phyloP scores from a whole-genome alignment of 805 yeast species.

The Pichia ethanolica region DNA sequence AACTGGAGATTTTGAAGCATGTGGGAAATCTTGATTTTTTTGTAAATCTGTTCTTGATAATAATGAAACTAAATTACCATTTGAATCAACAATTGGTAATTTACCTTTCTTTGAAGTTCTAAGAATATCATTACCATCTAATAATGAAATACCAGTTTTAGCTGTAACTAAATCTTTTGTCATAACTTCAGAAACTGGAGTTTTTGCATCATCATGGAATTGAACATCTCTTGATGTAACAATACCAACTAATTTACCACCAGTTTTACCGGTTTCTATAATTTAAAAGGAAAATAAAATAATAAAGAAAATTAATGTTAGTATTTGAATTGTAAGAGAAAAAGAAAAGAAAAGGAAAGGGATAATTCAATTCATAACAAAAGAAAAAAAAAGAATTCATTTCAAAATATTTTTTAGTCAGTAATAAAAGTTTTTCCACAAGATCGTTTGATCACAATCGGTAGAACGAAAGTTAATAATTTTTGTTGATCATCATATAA shows the following conservation, averaged over 20 bases:
- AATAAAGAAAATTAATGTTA: constrained; percentile 2
- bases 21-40: constrained; percentile 89
- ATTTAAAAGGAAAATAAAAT: background rate
- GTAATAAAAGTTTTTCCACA: constrained; percentile 62
- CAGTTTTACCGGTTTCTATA: constrained; percentile 74
- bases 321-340: background rate
- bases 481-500: constrained; percentile 47
- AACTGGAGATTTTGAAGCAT: constrained; percentile 86
- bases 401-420: constrained; percentile 20
- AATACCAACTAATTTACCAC: constrained; percentile 90
- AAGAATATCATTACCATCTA: constrained; percentile 85
- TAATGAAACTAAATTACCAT: constrained; percentile 75
- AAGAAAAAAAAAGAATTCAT: background rate
- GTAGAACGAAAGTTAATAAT: constrained; percentile 98
- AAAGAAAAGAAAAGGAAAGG: background rate
- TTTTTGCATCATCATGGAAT: constrained; percentile 69
- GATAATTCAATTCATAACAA: too few relatives aligned
- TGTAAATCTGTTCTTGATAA: constrained; percentile 94
- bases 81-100: constrained; percentile 80
- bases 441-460: constrained; percentile 94
- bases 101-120: constrained; percentile 95
- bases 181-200: constrained; percentile 74
- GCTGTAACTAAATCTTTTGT: constrained; percentile 84
- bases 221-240: constrained; percentile 96
- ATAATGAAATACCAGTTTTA: constrained; percentile 67